Percentiles rank a stretch among this genome's conserved stretches.
These are phyloP conservation scores for Butyriboletus appendiculatus DNA, from an alignment of 1,284 basidiomycete genomes.

Conservation along the genomic window DNA sequence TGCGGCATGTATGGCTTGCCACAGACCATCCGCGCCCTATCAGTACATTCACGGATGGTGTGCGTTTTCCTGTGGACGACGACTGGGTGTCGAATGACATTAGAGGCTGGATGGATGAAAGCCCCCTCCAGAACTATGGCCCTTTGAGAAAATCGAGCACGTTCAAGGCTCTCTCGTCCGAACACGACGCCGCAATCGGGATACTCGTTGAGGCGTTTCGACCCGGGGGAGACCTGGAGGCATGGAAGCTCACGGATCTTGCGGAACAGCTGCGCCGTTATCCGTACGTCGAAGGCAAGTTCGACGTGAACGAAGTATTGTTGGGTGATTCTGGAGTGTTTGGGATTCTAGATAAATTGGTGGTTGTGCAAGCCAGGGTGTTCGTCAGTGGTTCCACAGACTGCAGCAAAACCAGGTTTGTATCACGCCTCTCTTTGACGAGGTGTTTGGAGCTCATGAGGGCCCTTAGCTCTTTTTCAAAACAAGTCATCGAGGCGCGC, in stretches of 20 bases:
- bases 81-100: not conserved
- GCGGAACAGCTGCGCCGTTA: conserved; percentile 29
- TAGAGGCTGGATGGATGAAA: not conserved
- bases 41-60: not conserved
- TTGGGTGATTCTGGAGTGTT: conserved; percentile 46
- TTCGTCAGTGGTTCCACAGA: conserved; percentile 46
- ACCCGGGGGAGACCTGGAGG: conserved; percentile 39
- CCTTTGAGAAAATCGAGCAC: conserved; percentile 42
- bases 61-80: not conserved
- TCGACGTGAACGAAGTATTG: conserved; percentile 35
- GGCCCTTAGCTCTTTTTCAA: conserved; percentile 25
- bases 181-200: conserved; percentile 43
- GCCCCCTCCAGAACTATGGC: not conserved
- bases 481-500: conserved; percentile 29
- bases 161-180: conserved; percentile 37
- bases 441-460: not conserved
- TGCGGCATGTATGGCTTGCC: conserved; percentile 47
- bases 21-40: conserved; percentile 45
- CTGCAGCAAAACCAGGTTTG: conserved; percentile 43
- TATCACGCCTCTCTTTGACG: not conserved
- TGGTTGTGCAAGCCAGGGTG: conserved; percentile 42
- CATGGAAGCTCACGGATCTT: conserved; percentile 43
- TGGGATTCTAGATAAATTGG: conserved; percentile 52
- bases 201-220: conserved; percentile 44
- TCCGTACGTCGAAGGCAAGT: conserved; percentile 23